These are phyloP conservation scores for Coniochaeta sp. DNA, from an alignment of 2,329 filamentous ascomycete species.

Conservation along the genomic window DNA sequence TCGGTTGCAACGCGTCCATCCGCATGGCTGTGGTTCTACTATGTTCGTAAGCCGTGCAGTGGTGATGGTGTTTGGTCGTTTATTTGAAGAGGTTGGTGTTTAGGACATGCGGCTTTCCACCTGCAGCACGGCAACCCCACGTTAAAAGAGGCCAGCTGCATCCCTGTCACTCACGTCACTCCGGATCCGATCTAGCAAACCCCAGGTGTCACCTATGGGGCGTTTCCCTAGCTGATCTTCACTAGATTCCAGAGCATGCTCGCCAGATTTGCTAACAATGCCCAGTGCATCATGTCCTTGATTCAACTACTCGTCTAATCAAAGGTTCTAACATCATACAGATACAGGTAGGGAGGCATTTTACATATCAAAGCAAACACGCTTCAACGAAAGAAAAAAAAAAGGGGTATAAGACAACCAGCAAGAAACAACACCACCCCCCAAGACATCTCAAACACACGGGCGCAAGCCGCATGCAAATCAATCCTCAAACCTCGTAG, in stretches of 20 bases:
- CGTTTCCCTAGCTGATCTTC: too few relatives aligned
- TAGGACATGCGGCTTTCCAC: background rate
- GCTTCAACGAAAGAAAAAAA: background rate
- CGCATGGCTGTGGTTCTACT: too few relatives aligned
- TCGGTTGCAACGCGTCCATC: too few relatives aligned
- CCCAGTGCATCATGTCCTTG: too few relatives aligned
- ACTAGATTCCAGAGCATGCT: too few relatives aligned
- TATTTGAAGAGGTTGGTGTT: background rate
- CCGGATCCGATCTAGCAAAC: background rate
- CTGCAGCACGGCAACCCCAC: background rate
- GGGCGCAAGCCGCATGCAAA: too few relatives aligned
- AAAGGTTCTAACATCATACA: background rate
- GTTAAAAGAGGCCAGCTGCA: background rate
- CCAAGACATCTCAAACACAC: too few relatives aligned
- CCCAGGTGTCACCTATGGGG: background rate
- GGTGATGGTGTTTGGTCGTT: too few relatives aligned
- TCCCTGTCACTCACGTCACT: background rate
- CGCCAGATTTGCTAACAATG: too few relatives aligned
- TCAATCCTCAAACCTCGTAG: slow-evolving; percentile 63
- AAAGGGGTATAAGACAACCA: background rate
- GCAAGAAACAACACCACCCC: background rate
- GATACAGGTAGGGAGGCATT: background rate
- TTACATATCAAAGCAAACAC: background rate
- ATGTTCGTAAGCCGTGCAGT: too few relatives aligned
- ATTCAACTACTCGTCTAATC: too few relatives aligned